Evolutionary conservation across 768 basidiomycete species (phyloP).

Genomic region (Lactifluus echinatus): DNA sequence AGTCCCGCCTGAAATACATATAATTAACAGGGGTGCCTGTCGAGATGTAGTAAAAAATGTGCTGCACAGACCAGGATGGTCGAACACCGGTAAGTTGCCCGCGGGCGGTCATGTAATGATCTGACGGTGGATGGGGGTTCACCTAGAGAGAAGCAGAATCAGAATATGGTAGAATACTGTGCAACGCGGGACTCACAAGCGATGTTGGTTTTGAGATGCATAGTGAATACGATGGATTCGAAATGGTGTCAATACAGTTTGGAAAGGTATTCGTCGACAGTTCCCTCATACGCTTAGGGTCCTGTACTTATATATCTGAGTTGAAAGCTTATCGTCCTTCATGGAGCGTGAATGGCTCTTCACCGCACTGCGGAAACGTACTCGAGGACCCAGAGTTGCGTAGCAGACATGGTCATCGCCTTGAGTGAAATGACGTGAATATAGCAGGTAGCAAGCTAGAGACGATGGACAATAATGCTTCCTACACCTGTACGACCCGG

Average conservation of each 20-base stretch:
- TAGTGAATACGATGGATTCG: neutral
- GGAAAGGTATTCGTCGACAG: neutral
- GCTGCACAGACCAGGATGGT: slow-evolving; percentile 12
- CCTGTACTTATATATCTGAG: too few relatives aligned
- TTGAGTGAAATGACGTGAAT: too few relatives aligned
- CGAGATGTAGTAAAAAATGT: too few relatives aligned
- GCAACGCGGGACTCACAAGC: slow-evolving; percentile 3
- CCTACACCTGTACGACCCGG: too few relatives aligned
- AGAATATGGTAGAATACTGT: neutral
- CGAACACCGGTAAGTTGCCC: slow-evolving; percentile 16
- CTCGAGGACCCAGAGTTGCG: too few relatives aligned
- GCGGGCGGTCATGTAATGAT: slow-evolving; percentile 15
- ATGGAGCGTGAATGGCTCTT: too few relatives aligned
- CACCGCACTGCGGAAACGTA: too few relatives aligned
- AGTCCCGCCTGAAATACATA: slow-evolving; percentile 6
- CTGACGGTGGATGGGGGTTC: slow-evolving; percentile 17
- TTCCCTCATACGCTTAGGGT: neutral
- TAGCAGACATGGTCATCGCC: too few relatives aligned
- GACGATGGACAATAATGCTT: too few relatives aligned
- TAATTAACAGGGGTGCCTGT: too few relatives aligned
- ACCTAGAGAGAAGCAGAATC: slow-evolving; percentile 3
- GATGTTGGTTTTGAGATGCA: slow-evolving; percentile 14
- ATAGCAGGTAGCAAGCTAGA: too few relatives aligned
- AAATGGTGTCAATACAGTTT: neutral
- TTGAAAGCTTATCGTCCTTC: too few relatives aligned